Evolutionary conservation across 2,329 filamentous ascomycete species (phyloP).

Genomic region (Phialocephala subalpina): DNA sequence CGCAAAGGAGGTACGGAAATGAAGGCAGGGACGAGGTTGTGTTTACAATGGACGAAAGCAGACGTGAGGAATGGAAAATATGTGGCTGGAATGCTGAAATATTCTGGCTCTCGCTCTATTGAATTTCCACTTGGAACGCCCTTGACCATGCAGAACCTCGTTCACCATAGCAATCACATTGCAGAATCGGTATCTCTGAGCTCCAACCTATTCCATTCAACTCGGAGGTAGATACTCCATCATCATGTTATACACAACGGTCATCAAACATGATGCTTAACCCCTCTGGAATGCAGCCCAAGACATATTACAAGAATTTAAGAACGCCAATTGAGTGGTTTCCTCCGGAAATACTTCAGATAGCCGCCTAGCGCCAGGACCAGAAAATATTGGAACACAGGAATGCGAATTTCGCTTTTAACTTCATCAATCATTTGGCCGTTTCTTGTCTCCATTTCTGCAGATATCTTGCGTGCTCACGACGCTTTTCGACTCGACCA

Average conservation of each 20-base stretch:
- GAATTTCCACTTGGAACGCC: conserved; percentile 1
- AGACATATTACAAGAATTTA: conserved; percentile 9
- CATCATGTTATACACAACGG: neutral
- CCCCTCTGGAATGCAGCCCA: conserved; percentile 12
- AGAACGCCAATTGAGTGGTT: conserved; percentile 3
- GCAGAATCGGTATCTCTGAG: neutral
- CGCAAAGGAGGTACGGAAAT: conserved; percentile 8
- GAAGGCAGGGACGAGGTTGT: neutral
- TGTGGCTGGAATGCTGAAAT: conserved; percentile 19
- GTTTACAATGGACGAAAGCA: conserved; percentile 15
- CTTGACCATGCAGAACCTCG: neutral
- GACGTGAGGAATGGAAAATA: conserved; percentile 27
- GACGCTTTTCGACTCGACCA: neutral
- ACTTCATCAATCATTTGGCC: neutral
- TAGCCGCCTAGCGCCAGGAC: conserved; percentile 13
- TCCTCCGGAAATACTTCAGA: conserved; percentile 7
- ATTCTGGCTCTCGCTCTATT: neutral
- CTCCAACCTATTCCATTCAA: neutral
- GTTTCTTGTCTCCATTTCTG: neutral
- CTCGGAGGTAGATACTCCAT: neutral
- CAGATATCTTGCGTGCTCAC: neutral
- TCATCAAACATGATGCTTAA: neutral
- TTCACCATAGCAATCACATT: neutral
- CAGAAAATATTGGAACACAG: conserved; percentile 11
- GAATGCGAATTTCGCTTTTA: neutral